Evolutionary conservation across 2,329 filamentous ascomycete species (phyloP).

Genomic region (Scopulariopsis brevicaulis): DNA sequence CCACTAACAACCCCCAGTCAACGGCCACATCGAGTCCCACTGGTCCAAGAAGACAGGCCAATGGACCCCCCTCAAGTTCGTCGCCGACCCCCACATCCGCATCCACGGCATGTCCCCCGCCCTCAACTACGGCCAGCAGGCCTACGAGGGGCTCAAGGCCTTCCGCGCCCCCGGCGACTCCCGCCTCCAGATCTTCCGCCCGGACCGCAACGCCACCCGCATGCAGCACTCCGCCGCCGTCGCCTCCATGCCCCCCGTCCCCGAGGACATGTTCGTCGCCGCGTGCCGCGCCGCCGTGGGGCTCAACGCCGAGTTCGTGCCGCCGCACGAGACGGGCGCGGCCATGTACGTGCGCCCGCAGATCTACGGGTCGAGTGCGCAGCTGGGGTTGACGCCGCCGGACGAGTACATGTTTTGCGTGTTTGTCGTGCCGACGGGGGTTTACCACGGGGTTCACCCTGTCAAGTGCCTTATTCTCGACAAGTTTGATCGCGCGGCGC

Average conservation of each 20-base stretch:
- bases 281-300: slow-evolving; percentile 72
- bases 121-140: slow-evolving; percentile 95
- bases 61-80: slow-evolving; percentile 72
- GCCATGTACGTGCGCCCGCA: slow-evolving; percentile 89
- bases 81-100: slow-evolving; percentile 71
- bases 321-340: slow-evolving; percentile 77
- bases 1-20: slow-evolving; percentile 45
- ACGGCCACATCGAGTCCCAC: slow-evolving; percentile 84
- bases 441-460: slow-evolving; percentile 83
- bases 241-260: slow-evolving; percentile 73
- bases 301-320: slow-evolving; percentile 83
- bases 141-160: slow-evolving; percentile 96
- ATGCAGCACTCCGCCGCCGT: slow-evolving; percentile 77
- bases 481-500: slow-evolving; percentile 88
- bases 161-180: slow-evolving; percentile 66
- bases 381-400: slow-evolving; percentile 75
- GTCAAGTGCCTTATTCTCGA: slow-evolving; percentile 85
- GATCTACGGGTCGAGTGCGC: slow-evolving; percentile 76
- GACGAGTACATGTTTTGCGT: slow-evolving; percentile 90
- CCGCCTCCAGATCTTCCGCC: slow-evolving; percentile 76
- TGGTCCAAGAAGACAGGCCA: slow-evolving; percentile 62
- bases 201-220: slow-evolving; percentile 70
- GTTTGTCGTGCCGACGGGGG: slow-evolving; percentile 82
- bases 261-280: slow-evolving; percentile 62
- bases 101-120: slow-evolving; percentile 93